Evolutionary conservation across 768 basidiomycete genomes (phyloP), one percentile per base, ranked within the genome.

Genomic region (Termitomyces sp.): DNA sequence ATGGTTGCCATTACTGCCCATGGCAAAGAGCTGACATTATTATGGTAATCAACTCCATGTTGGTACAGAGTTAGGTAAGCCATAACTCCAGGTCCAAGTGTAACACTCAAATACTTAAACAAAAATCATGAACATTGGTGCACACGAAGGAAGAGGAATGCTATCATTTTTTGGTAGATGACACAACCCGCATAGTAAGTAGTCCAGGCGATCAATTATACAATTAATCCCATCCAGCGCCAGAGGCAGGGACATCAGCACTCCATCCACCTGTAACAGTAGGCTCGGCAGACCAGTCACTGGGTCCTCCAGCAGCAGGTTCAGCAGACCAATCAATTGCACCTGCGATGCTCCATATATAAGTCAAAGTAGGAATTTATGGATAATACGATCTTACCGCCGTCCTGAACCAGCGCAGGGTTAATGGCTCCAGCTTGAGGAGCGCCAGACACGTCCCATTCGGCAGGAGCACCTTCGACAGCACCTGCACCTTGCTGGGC

Each of bases 251-350:
- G 3, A 72, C 65, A 44, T 75, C 77, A 35, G 76, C 75, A 51
- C 72, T 78, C 79, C 79, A 81, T 62, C 76, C 75, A 55, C 72
- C 73, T 29, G 64, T 62, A 61, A 72, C 73, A 56, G 81, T 68
- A 44, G 92, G 86, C 70, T 95, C 94, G 59, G 93, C 92, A 65
- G 92, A 76, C 95, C 95, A 97, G 78, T 96, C 94, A 49, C 82
- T 77, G 29, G 80, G 71, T 54, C 66, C 70, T 47, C 77, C 77
- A 48, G 76, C 72, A 57, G 80, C 72, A 50, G 78, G 68, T 35
- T 92, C 89, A 16, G 89, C 88, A 61, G 85, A 74, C 92, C 92
- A 95, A 78, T 95, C 92, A 67, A 95, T 85, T 60, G 81, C 85
- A 69, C 80, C 86, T 85, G 61, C 4, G 59, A 62, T 37, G 58